A percentile compares a stretch with the other conserved stretches of the same genome.
These are phyloP conservation scores for Margaritispora aquatica DNA, from an alignment of 495 filamentous ascomycete genomes.

Conservation along the genomic window DNA sequence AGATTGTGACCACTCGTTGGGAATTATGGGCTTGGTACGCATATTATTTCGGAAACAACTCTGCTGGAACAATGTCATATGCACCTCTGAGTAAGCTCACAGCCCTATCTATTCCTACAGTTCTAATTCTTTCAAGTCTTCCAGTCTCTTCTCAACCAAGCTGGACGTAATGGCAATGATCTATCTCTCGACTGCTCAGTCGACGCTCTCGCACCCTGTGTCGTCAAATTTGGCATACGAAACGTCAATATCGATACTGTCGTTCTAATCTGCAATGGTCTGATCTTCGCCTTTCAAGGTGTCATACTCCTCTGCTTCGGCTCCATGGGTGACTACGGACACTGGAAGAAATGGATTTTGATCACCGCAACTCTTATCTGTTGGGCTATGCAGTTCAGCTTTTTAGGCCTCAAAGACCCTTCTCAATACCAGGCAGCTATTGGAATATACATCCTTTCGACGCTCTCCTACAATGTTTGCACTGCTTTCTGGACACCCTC, in stretches of 20 bases:
- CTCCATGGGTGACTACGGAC: slow-evolving; percentile 54
- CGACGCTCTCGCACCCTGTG: not conserved
- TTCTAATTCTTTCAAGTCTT: slow-evolving; percentile 15
- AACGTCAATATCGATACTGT: not conserved
- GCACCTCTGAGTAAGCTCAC: slow-evolving; percentile 55
- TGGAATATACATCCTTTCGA: slow-evolving; percentile 54
- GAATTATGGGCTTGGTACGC: slow-evolving; percentile 64
- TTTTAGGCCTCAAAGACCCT: slow-evolving; percentile 52
- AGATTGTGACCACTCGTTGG: slow-evolving; percentile 42
- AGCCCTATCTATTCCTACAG: slow-evolving; percentile 44
- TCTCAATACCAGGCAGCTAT: slow-evolving; percentile 50
- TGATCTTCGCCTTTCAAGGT: slow-evolving; percentile 20
- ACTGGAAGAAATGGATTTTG: slow-evolving; percentile 54
- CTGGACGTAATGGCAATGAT: not conserved
- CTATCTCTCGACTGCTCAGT: slow-evolving; percentile 27
- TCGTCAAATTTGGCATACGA: not conserved
- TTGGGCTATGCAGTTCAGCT: slow-evolving; percentile 56
- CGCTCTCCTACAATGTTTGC: not conserved
- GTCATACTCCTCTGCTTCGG: slow-evolving; percentile 54
- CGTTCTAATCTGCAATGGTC: not conserved
- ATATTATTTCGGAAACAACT: slow-evolving; percentile 67
- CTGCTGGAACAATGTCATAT: slow-evolving; percentile 60
- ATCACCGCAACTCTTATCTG: slow-evolving; percentile 51
- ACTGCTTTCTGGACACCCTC: slow-evolving; percentile 55
- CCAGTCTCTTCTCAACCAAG: not conserved